These are phyloP conservation scores for Amaranthus tricolor DNA, from an alignment of 179 eudicot species.

Conservation along the genomic window DNA sequence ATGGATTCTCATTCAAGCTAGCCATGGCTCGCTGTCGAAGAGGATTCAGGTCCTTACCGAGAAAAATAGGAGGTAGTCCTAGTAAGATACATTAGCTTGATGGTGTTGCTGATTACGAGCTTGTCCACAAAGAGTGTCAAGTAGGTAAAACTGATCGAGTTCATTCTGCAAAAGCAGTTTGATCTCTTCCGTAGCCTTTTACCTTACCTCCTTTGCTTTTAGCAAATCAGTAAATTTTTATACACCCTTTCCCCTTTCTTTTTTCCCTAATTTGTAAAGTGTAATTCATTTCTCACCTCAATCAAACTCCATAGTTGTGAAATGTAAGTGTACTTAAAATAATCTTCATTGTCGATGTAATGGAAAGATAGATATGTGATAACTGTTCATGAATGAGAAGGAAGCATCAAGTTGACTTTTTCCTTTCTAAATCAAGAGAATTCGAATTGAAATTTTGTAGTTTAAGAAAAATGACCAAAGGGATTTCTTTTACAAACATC, in stretches of 20 bases:
- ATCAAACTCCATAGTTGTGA: slow-evolving; percentile 14
- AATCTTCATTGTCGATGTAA: not conserved
- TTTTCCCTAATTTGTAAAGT: slow-evolving; percentile 27
- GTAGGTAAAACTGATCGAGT: slow-evolving; percentile 19
- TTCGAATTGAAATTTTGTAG: no score
- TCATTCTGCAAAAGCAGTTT: slow-evolving; percentile 29
- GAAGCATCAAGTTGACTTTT: no score
- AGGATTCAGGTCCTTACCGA: no score
- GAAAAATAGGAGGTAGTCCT: no score
- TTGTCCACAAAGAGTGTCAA: not conserved
- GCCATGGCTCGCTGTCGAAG: not conserved
- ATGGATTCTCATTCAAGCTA: not conserved
- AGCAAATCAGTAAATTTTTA: slow-evolving; percentile 4
- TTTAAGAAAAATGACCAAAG: no score
- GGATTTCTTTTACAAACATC: no score
- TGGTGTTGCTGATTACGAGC: not conserved
- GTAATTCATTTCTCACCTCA: slow-evolving; percentile 24
- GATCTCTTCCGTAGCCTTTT: not conserved
- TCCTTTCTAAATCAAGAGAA: no score
- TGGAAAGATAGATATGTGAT: no score
- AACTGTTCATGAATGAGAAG: not conserved
- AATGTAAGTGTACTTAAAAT: slow-evolving; percentile 3
- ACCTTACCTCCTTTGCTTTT: not conserved
- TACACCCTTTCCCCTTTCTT: not conserved
- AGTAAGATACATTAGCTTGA: slow-evolving; percentile 5